Evolutionary conservation across 768 basidiomycete species (phyloP), one percentile per base, ranked within the genome.

Genomic region (Boletus reticulatus): DNA sequence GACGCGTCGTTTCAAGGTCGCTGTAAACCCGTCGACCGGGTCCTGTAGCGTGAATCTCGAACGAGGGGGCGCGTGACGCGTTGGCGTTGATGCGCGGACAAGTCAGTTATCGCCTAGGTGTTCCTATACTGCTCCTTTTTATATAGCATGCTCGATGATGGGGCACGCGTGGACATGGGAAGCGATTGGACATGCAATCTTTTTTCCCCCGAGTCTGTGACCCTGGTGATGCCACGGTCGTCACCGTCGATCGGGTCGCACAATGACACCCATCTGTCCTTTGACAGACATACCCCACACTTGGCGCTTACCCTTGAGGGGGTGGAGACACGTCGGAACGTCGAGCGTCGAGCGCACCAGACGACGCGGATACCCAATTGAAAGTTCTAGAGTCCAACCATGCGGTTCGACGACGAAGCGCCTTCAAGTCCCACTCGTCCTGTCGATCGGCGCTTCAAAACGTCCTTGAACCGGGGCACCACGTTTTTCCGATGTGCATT

Each of bases 231-330:
- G 37, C 46, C 42, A 31, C 37, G 47, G 43, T 56, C 46, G 34
- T 43, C 53, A 31, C 29, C 12, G 47, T 56, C 48, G 59, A 56
- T 60, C 53, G 59, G 49, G 39, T 42, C 20, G 8, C 43, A n/a
- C 43, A 2, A 24, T 8, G 29, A 29, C 29, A 29, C 43, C 27
- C 39, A 29, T 41, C 2, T 14, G 22, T 27, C 12, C 19, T 29
- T 41, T 52, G 24, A 29, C 41, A 9, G 27, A 9, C 20, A 39
- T 36, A 37, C 55, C 52, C 61, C 60, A 38, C 60, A 53, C 20
- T 36, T 45, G 13, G 31, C 39, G 19, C 38, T 43, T 20, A 20
- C 4, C 13, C 16, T 48, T 48, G 5, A 13, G 27, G 10, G 19
- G 14, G 39, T 39, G 46, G 17, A 27, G 38, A 6, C 9, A 9